phyloP scores from a whole-genome alignment of 139 green algal genomes.

The Chlamydomonas schloesseri region DNA sequence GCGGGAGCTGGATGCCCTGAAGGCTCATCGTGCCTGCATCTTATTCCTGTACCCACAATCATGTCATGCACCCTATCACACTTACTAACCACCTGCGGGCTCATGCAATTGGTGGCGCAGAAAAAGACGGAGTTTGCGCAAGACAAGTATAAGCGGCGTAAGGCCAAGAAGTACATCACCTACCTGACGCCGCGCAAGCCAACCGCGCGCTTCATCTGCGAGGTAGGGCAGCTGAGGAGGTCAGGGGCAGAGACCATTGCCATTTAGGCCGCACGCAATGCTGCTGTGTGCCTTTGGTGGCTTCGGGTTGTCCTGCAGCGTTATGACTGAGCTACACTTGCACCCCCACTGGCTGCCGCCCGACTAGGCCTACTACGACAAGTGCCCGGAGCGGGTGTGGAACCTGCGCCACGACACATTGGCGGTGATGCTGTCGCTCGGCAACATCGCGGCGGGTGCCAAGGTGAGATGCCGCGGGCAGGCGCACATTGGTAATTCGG shows the following conservation, averaged over 20 bases:
- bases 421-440: conserved; percentile 77
- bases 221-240: no score
- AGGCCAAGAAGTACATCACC: conserved; percentile 71
- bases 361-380: conserved; percentile 69
- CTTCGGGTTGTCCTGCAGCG: neutral
- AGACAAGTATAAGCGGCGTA: conserved; percentile 86
- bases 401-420: conserved; percentile 83
- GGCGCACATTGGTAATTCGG: neutral
- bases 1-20: no score
- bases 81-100: no score
- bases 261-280: no score
- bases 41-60: no score
- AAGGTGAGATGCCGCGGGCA: conserved; percentile 29
- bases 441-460: conserved; percentile 78
- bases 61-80: no score
- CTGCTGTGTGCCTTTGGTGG: no score
- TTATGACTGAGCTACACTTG: neutral
- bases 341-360: no score
- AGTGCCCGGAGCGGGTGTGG: conserved; percentile 63
- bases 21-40: no score
- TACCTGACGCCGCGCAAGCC: conserved; percentile 64
- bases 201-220: conserved; percentile 68
- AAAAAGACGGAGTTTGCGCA: conserved; percentile 79
- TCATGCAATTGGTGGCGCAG: no score
- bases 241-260: no score